Conservation (phyloP, 345 rosid genomes). For the Excoecaria agallocha region DNA sequence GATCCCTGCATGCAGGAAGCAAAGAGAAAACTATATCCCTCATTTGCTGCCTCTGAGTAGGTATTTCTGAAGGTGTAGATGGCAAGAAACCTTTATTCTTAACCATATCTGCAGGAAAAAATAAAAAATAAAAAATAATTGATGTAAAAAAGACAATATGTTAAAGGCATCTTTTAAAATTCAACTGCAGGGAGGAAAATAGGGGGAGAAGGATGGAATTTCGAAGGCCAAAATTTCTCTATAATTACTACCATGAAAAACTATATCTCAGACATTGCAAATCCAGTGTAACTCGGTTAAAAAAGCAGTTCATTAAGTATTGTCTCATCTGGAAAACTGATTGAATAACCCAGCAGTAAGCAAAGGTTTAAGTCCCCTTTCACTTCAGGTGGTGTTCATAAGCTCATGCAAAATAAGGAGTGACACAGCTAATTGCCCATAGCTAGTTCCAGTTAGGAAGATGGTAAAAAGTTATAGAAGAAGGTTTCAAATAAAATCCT, state of each 20-base stretch:
- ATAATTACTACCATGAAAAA: neutral
- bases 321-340: neutral
- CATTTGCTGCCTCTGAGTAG: conserved; percentile 48
- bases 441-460: too few relatives aligned
- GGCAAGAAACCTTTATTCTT: conserved; percentile 68
- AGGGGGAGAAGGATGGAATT: too few relatives aligned
- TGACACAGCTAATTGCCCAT: too few relatives aligned
- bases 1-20: conserved; percentile 44
- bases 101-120: conserved; percentile 50
- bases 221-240: too few relatives aligned
- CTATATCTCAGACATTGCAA: neutral
- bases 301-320: neutral
- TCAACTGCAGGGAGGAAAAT: neutral
- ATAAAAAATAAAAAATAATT: neutral
- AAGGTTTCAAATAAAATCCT: too few relatives aligned
- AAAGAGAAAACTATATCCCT: conserved; percentile 48
- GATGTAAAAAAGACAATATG: neutral
- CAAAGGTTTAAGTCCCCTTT: neutral
- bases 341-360: neutral
- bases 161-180: neutral
- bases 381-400: too few relatives aligned
- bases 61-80: conserved; percentile 55
- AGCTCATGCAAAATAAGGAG: too few relatives aligned
- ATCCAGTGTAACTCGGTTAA: neutral
- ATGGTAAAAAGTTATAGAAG: too few relatives aligned